Percentiles rank a stretch among this genome's conserved stretches.
phyloP scores from a whole-genome alignment of 2,329 filamentous ascomycete species.

The Cladosporium sphaerospermum region DNA sequence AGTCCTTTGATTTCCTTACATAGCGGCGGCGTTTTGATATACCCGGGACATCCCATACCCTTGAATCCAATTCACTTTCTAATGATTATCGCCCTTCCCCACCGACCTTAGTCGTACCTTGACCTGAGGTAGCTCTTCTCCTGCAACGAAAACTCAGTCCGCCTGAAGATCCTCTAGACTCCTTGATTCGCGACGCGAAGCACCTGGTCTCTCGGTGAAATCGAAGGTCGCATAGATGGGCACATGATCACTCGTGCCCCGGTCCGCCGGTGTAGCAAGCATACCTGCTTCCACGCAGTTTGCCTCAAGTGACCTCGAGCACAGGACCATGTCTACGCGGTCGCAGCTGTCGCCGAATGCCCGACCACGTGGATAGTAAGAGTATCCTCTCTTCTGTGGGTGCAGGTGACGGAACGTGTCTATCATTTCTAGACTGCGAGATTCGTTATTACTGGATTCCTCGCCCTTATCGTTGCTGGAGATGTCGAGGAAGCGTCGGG shows the following conservation, averaged over 20 bases:
- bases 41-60: too few species aligned
- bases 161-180: too few species aligned
- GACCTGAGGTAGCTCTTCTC: too few species aligned
- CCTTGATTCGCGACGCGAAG: too few species aligned
- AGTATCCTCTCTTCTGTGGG: constrained; percentile 40
- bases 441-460: not conserved
- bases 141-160: too few species aligned
- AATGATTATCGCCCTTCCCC: too few species aligned
- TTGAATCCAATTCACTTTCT: too few species aligned
- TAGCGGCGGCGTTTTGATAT: too few species aligned
- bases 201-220: not conserved
- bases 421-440: constrained; percentile 28
- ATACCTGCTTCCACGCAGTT: constrained; percentile 35
- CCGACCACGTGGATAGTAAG: constrained; percentile 41
- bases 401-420: constrained; percentile 46
- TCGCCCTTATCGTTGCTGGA: constrained; percentile 12
- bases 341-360: constrained; percentile 48
- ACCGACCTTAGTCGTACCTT: too few species aligned
- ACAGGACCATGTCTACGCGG: constrained; percentile 48
- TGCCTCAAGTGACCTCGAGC: constrained; percentile 31
- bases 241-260: constrained; percentile 50
- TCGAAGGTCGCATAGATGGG: constrained; percentile 39
- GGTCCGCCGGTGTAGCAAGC: constrained; percentile 37
- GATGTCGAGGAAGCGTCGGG: constrained; percentile 39
- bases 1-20: too few species aligned